Evolutionary conservation across 176 grass and related monocot genomes (phyloP).

Genomic region (Poa annua): DNA sequence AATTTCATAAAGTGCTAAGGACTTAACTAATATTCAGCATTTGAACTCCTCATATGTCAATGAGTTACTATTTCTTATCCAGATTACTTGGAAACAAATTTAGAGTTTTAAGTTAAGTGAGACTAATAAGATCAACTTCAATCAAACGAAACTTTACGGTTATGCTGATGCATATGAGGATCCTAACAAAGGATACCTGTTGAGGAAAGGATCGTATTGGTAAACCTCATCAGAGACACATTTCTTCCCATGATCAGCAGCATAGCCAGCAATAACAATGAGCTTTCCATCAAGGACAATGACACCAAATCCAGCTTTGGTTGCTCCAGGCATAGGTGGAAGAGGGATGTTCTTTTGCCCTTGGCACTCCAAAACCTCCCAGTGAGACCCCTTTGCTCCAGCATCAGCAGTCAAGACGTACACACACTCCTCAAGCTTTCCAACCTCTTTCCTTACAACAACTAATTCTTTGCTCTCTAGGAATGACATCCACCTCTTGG

Average conservation of each 20-base stretch:
- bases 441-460: constrained; percentile 68
- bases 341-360: constrained; percentile 62
- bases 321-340: constrained; percentile 74
- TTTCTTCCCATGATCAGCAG: constrained; percentile 56
- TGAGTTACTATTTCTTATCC: neutral
- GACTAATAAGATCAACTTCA: neutral
- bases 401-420: constrained; percentile 68
- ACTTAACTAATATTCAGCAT: neutral
- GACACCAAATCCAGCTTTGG: constrained; percentile 74
- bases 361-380: constrained; percentile 60
- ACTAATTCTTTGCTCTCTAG: constrained; percentile 87
- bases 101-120: constrained; percentile 3
- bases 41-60: neutral
- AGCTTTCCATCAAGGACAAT: constrained; percentile 80
- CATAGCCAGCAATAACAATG: constrained; percentile 71
- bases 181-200: constrained; percentile 57
- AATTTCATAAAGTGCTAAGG: constrained; percentile 1
- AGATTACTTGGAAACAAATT: constrained; percentile 26
- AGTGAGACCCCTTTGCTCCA: constrained; percentile 60
- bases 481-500: constrained; percentile 85
- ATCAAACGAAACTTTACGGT: neutral
- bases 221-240: constrained; percentile 81
- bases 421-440: constrained; percentile 72
- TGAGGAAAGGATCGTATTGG: constrained; percentile 76
- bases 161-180: neutral